Evolutionary conservation across 2,329 filamentous ascomycete species (phyloP).

Genomic region (Diaporthe batatas): DNA sequence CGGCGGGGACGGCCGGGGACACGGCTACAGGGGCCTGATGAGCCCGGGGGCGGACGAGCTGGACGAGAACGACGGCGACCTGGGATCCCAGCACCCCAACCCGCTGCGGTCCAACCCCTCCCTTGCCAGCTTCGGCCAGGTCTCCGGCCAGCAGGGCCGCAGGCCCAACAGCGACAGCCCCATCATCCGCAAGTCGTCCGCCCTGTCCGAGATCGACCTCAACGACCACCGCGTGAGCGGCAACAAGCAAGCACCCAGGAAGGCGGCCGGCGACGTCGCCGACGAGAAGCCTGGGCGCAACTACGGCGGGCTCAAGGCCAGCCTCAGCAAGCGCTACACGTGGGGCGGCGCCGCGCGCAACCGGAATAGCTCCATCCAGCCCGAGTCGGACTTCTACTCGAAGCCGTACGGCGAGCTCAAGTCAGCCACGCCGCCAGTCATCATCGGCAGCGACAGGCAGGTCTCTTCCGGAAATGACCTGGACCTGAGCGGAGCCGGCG

Average conservation of each 20-base stretch:
- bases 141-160: slow-evolving; percentile 29
- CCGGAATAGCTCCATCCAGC: slow-evolving; percentile 63
- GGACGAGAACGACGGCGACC: slow-evolving; percentile 46
- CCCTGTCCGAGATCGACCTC: slow-evolving; percentile 60
- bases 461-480: slow-evolving; percentile 72
- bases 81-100: slow-evolving; percentile 59
- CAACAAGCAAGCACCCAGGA: slow-evolving; percentile 45
- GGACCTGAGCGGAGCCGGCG: slow-evolving; percentile 47
- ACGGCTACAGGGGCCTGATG: slow-evolving; percentile 45
- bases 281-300: slow-evolving; percentile 28
- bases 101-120: slow-evolving; percentile 67
- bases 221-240: slow-evolving; percentile 62
- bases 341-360: slow-evolving; percentile 46
- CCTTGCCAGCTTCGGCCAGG: slow-evolving; percentile 37
- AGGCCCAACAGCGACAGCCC: slow-evolving; percentile 49
- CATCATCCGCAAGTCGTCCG: slow-evolving; percentile 48
- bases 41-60: slow-evolving; percentile 42
- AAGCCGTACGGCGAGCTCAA: slow-evolving; percentile 73
- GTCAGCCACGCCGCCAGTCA: slow-evolving; percentile 65
- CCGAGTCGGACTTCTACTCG: slow-evolving; percentile 63
- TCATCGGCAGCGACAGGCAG: slow-evolving; percentile 65
- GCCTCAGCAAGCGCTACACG: slow-evolving; percentile 37
- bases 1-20: slow-evolving; percentile 44
- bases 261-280: slow-evolving; percentile 15
- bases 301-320: slow-evolving; percentile 30